A percentile compares a stretch with the other conserved stretches of the same genome.
Evolutionary conservation across 768 basidiomycete species (phyloP).

Genomic region (Boletus edulis): DNA sequence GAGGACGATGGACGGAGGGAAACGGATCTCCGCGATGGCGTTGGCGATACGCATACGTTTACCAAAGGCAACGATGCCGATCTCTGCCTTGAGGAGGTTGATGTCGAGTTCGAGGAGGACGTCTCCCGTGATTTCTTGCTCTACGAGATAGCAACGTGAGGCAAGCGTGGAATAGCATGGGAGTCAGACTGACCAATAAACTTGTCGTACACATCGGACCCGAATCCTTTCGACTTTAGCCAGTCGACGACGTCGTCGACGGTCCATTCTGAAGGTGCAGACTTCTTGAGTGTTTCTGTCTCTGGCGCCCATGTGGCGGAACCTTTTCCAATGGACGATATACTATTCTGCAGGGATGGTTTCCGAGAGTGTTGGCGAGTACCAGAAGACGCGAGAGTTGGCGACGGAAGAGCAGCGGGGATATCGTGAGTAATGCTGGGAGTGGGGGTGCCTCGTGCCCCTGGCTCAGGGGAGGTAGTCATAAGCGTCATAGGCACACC

Average conservation of each 20-base stretch:
- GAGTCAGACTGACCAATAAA: conserved; percentile 65
- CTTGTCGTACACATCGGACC: conserved; percentile 75
- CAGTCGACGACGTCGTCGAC: conserved; percentile 90
- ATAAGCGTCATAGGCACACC: conserved; percentile 19
- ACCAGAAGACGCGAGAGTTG: conserved; percentile 25
- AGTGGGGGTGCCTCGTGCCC: conserved; percentile 21
- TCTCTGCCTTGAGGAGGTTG: conserved; percentile 86
- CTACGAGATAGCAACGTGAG: conserved; percentile 38
- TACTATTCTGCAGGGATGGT: conserved; percentile 44
- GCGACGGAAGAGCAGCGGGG: conserved; percentile 30
- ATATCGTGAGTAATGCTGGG: conserved; percentile 25
- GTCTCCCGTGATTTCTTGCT: conserved; percentile 99
- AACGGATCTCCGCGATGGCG: conserved; percentile 84
- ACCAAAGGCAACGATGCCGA: conserved; percentile 92
- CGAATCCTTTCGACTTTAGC: conserved; percentile 83
- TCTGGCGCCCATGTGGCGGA: conserved; percentile 21
- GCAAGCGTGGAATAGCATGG: neutral
- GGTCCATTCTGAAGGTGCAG: conserved; percentile 65
- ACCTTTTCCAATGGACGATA: conserved; percentile 28
- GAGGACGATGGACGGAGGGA: conserved; percentile 62
- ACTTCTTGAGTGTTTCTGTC: conserved; percentile 28
- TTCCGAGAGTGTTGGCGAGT: conserved; percentile 25
- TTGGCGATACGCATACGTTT: conserved; percentile 93
- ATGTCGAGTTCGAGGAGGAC: conserved; percentile 93
- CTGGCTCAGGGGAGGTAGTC: conserved; percentile 22